Conservation (phyloP, 2,329 filamentous ascomycete species). For the Colletotrichum sp. region DNA sequence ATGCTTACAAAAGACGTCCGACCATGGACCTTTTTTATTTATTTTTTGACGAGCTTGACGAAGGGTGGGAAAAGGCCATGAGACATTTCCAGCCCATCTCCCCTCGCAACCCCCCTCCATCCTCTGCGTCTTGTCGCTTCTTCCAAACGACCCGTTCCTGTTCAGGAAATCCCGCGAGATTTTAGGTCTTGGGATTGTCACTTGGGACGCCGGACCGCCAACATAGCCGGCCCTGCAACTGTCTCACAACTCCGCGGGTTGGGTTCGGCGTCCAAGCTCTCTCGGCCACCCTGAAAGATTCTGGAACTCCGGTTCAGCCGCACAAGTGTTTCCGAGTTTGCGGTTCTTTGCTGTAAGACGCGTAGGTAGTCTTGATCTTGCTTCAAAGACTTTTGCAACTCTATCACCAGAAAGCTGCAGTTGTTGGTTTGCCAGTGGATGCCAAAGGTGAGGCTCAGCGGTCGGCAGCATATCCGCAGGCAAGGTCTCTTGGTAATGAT, state of each 20-base stretch:
- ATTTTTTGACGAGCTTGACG: background rate
- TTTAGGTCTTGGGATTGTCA: background rate
- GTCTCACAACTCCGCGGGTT: constrained; percentile 16
- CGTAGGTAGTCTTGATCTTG: background rate
- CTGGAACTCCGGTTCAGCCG: constrained; percentile 18
- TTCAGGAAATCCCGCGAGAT: constrained; percentile 11
- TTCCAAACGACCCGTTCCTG: background rate
- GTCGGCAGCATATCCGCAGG: background rate
- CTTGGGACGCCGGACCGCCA: constrained; percentile 6
- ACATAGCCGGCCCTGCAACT: constrained; percentile 5
- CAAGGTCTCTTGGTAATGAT: background rate
- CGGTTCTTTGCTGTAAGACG: background rate
- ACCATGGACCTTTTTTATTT: background rate
- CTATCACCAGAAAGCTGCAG: background rate
- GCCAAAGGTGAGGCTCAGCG: background rate
- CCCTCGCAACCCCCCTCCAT: background rate
- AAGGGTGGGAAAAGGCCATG: background rate
- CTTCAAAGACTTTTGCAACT: background rate
- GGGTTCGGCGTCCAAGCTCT: constrained; percentile 2
- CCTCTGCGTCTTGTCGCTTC: background rate
- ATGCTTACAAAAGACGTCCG: background rate
- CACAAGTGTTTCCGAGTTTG: constrained; percentile 1
- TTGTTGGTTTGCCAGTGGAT: background rate
- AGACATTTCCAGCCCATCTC: background rate
- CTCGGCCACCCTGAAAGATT: background rate